Base-by-base conservation (phyloP, 1,139 yeast genomes). In the Nakaseomyces kungkrabaensis region DNA sequence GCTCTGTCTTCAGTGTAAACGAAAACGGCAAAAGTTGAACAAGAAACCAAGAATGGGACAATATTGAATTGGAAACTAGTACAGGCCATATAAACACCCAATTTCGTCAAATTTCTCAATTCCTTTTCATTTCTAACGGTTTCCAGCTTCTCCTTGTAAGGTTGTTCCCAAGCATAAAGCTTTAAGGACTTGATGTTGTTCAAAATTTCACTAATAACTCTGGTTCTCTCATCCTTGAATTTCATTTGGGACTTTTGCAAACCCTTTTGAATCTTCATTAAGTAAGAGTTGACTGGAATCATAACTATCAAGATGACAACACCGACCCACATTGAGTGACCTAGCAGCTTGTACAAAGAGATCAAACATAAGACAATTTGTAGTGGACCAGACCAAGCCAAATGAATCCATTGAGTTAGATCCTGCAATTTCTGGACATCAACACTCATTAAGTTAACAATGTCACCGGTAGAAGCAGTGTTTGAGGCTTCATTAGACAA, bases 301-400 rank as follows among this genome's bases (percentile, higher is more conserved):
- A 90, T 84, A 46, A 90, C 64, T 6, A 85, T 65, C 83, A 92
- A 83, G 52, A 92, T 80, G 13, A 77, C 69, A 29, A 92, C 96
- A 68, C 98, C 98, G 44, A 95, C 85, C 97, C 97, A 90, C 97
- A 92, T 92, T 31, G 95, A 77, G 57, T 84, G 81, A 37, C 97
- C 97, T 52, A 92, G 72, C 52, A 92, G 70, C 7, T 79, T 77
- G 66, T 92, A 79, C 51, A 92, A 73, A 4, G 95, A 85, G 51
- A 75, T 68, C 58, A 92, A 75, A 74, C 97, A 92, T 52, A 92
- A 71, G 43, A 77, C 59, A 59, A 92, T 82, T 71, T 92, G 98
- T 71, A 90, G 87, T 2, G 98, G 98, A 45, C 97, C 97, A 0
- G 97, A 89, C 96, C 97, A 90, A 48, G 88, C 74, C 53, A 90